These are phyloP conservation scores for Rubia occidens DNA, from an alignment of 305 asterid species.

Conservation along the genomic window DNA sequence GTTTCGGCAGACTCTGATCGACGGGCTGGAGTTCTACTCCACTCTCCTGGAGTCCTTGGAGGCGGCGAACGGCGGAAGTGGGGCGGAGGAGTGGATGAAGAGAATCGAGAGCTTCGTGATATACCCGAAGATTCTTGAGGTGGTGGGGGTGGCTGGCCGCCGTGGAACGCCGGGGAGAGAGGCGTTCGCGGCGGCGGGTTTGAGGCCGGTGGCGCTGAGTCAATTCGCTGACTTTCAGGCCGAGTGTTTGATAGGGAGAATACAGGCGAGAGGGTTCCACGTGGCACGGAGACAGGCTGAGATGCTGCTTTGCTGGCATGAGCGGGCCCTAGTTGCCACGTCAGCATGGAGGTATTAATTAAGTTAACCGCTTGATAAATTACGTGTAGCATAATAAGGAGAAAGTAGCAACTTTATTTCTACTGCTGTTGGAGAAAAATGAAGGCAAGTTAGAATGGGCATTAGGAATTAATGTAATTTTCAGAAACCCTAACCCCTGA, in stretches of 20 bases:
- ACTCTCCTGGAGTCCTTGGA: constrained; percentile 69
- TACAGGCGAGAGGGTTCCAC: constrained; percentile 74
- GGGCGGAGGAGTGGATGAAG: constrained; percentile 51
- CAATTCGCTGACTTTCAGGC: constrained; percentile 81
- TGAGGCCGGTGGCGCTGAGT: constrained; percentile 65
- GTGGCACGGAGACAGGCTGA: constrained; percentile 75
- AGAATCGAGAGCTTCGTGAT: constrained; percentile 60
- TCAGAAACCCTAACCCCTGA: constrained; percentile 14
- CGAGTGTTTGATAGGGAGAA: constrained; percentile 61
- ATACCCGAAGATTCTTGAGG: constrained; percentile 62
- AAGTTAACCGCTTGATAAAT: background rate
- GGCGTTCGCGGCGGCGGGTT: constrained; percentile 63
- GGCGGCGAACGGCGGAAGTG: constrained; percentile 42
- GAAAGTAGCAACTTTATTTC: background rate
- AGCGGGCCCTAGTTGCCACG: constrained; percentile 67
- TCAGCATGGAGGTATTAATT: constrained; percentile 75
- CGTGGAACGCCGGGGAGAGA: constrained; percentile 61
- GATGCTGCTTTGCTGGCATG: constrained; percentile 98
- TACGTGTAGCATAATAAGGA: background rate
- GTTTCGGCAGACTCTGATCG: constrained; percentile 61
- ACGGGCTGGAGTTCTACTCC: constrained; percentile 79
- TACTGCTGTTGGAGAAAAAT: background rate
- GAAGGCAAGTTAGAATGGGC: no score
- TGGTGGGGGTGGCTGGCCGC: constrained; percentile 47
- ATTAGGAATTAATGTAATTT: constrained; percentile 5